phyloP scores from a whole-genome alignment of 225 moss, liverwort and hornwort genomes.

The Bryoerythrophyllum caledonicum region DNA sequence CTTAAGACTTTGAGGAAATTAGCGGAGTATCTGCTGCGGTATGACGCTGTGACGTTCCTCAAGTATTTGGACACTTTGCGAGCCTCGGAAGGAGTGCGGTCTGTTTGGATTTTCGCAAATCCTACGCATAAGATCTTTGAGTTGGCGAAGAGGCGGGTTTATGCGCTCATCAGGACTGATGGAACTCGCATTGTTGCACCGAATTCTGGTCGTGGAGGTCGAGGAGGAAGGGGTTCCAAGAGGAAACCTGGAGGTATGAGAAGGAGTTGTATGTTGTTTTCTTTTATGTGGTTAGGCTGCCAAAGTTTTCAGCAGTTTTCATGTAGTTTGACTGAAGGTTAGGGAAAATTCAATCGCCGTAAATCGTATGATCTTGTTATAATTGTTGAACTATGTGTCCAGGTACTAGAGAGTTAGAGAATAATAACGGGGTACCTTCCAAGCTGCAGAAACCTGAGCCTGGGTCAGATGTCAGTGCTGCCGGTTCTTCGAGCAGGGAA shows the following conservation, averaged over 20 bases:
- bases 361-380: constrained; percentile 17
- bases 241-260: constrained; percentile 41
- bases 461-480: constrained; percentile 35
- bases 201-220: constrained; percentile 35
- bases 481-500: constrained; percentile 38
- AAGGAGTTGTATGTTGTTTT: constrained; percentile 11
- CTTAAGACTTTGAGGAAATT: constrained; percentile 86
- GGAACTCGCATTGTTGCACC: constrained; percentile 50
- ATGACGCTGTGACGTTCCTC: constrained; percentile 93
- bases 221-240: constrained; percentile 48
- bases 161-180: constrained; percentile 78
- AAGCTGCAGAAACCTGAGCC: constrained; percentile 44
- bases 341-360: constrained; percentile 3
- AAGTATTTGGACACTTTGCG: constrained; percentile 94
- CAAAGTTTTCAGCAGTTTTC: background rate
- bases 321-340: background rate
- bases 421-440: constrained; percentile 22
- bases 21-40: constrained; percentile 89
- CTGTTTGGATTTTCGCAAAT: constrained; percentile 93
- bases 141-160: constrained; percentile 88
- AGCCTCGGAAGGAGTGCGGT: constrained; percentile 82
- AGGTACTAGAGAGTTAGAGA: constrained; percentile 46
- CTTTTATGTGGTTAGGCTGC: constrained; percentile 1
- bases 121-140: constrained; percentile 94
- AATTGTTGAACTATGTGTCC: constrained; percentile 23